Conservation (phyloP, 2,329 filamentous ascomycete genomes). For the Fusarium decemcellulare region DNA sequence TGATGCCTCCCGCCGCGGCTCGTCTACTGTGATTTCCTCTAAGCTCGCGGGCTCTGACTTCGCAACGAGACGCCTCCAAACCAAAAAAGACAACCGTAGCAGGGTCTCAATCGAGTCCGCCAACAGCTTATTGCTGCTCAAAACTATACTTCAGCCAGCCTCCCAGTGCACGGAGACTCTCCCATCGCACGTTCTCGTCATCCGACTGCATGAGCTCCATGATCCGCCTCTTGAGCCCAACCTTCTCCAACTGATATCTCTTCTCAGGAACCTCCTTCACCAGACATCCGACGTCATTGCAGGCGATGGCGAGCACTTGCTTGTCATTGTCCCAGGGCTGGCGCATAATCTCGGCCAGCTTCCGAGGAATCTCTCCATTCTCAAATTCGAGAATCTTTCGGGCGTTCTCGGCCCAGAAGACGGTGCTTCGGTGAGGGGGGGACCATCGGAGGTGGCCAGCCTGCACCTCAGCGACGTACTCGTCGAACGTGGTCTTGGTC, state of each 20-base stretch:
- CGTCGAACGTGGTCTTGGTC: slow-evolving; percentile 85
- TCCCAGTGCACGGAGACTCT: slow-evolving; percentile 86
- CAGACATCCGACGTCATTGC: slow-evolving; percentile 90
- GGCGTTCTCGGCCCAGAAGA: slow-evolving; percentile 94
- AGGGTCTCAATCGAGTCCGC: slow-evolving; percentile 24
- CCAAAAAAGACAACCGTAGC: slow-evolving; percentile 39
- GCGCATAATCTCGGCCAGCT: slow-evolving; percentile 86
- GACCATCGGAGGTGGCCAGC: slow-evolving; percentile 94
- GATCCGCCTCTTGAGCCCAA: slow-evolving; percentile 87
- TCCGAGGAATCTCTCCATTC: slow-evolving; percentile 82
- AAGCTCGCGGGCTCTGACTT: slow-evolving; percentile 36
- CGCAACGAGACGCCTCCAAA: slow-evolving; percentile 41
- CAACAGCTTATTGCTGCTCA: slow-evolving; percentile 54
- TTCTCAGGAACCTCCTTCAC: slow-evolving; percentile 93
- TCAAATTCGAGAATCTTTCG: slow-evolving; percentile 88
- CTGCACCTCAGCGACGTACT: slow-evolving; percentile 89
- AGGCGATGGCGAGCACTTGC: slow-evolving; percentile 91
- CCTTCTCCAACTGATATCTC: slow-evolving; percentile 82
- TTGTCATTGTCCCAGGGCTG: slow-evolving; percentile 84
- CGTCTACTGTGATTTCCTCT: slow-evolving; percentile 44
- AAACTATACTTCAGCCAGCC: slow-evolving; percentile 77
- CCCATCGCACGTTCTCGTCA: slow-evolving; percentile 92
- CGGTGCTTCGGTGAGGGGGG: slow-evolving; percentile 86
- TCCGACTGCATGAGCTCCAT: slow-evolving; percentile 95
- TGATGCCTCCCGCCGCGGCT: slow-evolving; percentile 45